Percentiles rank a stretch among this genome's conserved stretches.
These are phyloP conservation scores for Solanum hybrid DNA, from an alignment of 305 asterid genomes.

Conservation along the genomic window DNA sequence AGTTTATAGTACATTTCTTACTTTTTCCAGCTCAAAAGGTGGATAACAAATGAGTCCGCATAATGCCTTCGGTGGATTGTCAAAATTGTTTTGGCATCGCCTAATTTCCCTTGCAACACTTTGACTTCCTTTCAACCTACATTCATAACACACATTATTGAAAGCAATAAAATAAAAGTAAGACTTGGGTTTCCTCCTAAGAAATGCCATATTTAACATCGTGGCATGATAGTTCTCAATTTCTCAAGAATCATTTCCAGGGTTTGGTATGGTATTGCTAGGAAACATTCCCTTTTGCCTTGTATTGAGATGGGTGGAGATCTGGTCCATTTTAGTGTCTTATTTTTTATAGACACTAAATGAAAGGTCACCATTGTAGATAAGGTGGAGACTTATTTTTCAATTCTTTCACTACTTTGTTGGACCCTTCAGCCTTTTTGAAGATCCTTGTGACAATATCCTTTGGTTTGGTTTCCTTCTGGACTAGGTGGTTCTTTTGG, in stretches of 20 bases:
- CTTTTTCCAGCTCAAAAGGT: no score
- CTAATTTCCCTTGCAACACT: not conserved
- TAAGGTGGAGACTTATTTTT: not conserved
- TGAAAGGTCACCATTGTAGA: not conserved
- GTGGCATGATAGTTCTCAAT: not conserved
- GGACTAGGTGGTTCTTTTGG: not conserved
- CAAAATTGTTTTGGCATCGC: not conserved
- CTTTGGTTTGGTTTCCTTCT: not conserved
- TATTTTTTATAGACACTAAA: not conserved
- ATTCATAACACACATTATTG: not conserved
- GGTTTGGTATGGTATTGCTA: not conserved
- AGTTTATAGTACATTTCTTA: no score
- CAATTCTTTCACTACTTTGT: not conserved
- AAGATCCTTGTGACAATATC: not conserved
- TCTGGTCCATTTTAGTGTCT: not conserved
- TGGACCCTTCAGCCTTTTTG: not conserved
- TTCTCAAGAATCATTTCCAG: not conserved
- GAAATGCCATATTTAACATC: not conserved
- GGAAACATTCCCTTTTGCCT: not conserved
- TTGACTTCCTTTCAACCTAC: not conserved
- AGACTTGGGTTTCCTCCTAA: not conserved
- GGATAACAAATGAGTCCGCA: no score
- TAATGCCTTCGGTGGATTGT: no score
- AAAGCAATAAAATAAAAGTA: not conserved
- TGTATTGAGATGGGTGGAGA: not conserved